phyloP scores from a whole-genome alignment of 2,329 filamentous ascomycete genomes.

The Fusarium tricinctum region DNA sequence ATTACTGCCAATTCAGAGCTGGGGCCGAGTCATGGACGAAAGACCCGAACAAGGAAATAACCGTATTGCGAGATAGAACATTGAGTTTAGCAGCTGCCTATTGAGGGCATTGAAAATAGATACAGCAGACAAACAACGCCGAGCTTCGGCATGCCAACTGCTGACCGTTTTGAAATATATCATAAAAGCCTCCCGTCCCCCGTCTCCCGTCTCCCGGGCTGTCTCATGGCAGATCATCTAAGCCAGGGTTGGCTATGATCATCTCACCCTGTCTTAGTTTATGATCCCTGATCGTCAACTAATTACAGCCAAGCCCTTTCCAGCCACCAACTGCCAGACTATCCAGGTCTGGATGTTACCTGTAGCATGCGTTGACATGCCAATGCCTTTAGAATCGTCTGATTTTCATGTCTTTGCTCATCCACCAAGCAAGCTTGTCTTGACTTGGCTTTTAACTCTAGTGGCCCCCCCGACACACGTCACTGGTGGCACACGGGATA shows the following conservation, averaged over 20 bases:
- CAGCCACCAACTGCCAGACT: neutral
- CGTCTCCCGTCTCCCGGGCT: constrained; percentile 14
- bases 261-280: constrained; percentile 12
- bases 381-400: constrained; percentile 7
- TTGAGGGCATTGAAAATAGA: neutral
- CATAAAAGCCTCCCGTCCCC: constrained; percentile 13
- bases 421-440: constrained; percentile 24
- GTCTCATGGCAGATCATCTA: constrained; percentile 21
- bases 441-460: constrained; percentile 13
- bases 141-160: constrained; percentile 4
- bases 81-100: constrained; percentile 6
- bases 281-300: constrained; percentile 29
- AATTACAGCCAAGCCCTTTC: constrained; percentile 18
- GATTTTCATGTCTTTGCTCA: constrained; percentile 9
- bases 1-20: neutral
- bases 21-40: neutral
- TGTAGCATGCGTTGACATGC: neutral
- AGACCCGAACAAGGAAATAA: no score
- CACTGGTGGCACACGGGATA: constrained; percentile 25
- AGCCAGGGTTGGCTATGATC: constrained; percentile 21
- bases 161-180: constrained; percentile 12
- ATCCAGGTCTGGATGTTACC: neutral
- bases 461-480: constrained; percentile 42
- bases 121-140: neutral
- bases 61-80: neutral